phyloP scores from a whole-genome alignment of 2,329 filamentous ascomycete genomes.

The Ophiocordyceps robertsii region DNA sequence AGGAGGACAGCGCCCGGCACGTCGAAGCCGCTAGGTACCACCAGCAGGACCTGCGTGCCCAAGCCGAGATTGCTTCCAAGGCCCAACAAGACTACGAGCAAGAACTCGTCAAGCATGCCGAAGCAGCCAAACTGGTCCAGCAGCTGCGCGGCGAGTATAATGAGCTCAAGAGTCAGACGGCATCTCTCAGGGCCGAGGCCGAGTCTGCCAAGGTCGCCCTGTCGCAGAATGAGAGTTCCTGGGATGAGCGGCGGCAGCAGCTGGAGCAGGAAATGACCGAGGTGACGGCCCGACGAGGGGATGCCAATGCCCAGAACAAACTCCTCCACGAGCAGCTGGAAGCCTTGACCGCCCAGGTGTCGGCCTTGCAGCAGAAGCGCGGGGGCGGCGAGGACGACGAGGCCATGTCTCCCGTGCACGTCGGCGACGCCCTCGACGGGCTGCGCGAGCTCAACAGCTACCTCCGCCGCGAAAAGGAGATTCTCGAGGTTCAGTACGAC shows the following conservation, averaged over 20 bases:
- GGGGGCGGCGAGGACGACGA: conserved; percentile 39
- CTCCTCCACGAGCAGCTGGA: conserved; percentile 84
- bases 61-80: conserved; percentile 84
- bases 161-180: conserved; percentile 64
- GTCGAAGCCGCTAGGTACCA: conserved; percentile 70
- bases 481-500: conserved; percentile 91
- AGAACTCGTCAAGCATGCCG: conserved; percentile 87
- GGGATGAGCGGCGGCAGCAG: conserved; percentile 67
- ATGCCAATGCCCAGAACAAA: conserved; percentile 79
- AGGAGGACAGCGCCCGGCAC: conserved; percentile 71
- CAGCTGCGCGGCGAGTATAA: conserved; percentile 69
- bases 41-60: conserved; percentile 81
- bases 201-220: conserved; percentile 75
- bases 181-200: conserved; percentile 63
- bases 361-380: conserved; percentile 65
- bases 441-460: conserved; percentile 86
- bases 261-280: conserved; percentile 78
- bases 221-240: conserved; percentile 71
- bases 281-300: conserved; percentile 64
- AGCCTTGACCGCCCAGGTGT: conserved; percentile 65
- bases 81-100: conserved; percentile 93
- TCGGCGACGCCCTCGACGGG: conserved; percentile 53
- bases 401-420: conserved; percentile 32
- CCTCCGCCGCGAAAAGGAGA: conserved; percentile 90
- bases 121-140: conserved; percentile 80